Evolutionary conservation across 768 basidiomycete genomes (phyloP).

Genomic region (Tulasnella sp.): DNA sequence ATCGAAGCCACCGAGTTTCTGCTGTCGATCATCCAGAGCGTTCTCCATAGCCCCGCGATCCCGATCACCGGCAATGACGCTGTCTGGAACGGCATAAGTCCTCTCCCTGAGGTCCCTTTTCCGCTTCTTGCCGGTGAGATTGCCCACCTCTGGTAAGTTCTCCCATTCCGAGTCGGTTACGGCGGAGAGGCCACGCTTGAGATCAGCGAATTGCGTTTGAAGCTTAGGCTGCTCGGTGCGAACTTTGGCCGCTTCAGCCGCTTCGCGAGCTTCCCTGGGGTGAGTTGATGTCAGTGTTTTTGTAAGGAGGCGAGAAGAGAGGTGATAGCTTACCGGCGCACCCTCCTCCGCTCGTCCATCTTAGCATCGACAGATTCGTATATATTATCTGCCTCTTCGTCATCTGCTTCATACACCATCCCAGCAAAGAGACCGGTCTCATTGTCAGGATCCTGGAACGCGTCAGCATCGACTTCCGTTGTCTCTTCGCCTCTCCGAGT

Average conservation of each 20-base stretch:
- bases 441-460: slow-evolving; percentile 95
- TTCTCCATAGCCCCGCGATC: slow-evolving; percentile 66
- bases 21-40: slow-evolving; percentile 61
- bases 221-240: slow-evolving; percentile 88
- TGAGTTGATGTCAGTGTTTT: background rate
- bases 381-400: slow-evolving; percentile 93
- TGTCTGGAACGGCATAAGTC: slow-evolving; percentile 85
- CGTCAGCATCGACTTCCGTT: slow-evolving; percentile 75
- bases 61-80: slow-evolving; percentile 79
- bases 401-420: slow-evolving; percentile 91
- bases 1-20: slow-evolving; percentile 69
- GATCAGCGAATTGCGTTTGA: slow-evolving; percentile 89
- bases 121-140: slow-evolving; percentile 85
- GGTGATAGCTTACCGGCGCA: slow-evolving; percentile 52
- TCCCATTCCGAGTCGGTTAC: slow-evolving; percentile 94
- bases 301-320: slow-evolving; percentile 19
- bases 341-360: slow-evolving; percentile 78
- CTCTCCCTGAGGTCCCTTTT: slow-evolving; percentile 54
- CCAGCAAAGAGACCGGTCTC: slow-evolving; percentile 94
- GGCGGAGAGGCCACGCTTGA: slow-evolving; percentile 78
- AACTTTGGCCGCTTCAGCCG: slow-evolving; percentile 59
- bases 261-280: slow-evolving; percentile 63
- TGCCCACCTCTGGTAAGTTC: slow-evolving; percentile 88
- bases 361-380: slow-evolving; percentile 85
- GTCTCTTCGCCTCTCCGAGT: slow-evolving; percentile 73